These are phyloP conservation scores for Paraphoma chrysanthemicola DNA, from an alignment of 2,329 filamentous ascomycete genomes.

Conservation along the genomic window DNA sequence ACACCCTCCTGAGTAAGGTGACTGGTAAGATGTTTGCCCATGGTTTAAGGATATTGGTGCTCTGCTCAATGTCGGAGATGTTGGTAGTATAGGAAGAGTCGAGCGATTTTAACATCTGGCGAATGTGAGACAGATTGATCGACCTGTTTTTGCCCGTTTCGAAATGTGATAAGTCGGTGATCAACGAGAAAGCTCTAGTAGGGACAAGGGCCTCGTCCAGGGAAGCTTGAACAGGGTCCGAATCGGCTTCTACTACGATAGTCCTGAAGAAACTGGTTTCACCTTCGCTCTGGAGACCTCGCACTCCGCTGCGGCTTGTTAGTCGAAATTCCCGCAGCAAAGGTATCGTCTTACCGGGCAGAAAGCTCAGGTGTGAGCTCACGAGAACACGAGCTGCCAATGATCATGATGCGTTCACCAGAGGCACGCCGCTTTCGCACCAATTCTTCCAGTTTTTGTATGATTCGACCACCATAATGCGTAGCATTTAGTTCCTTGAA, in stretches of 20 bases:
- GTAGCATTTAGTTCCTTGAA: conserved; percentile 78
- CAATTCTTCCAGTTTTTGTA: conserved; percentile 72
- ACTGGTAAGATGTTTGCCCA: conserved; percentile 36
- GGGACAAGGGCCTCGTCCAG: conserved; percentile 19
- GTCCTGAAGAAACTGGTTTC: conserved; percentile 42
- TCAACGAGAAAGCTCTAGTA: conserved; percentile 5
- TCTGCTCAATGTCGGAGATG: conserved; percentile 32
- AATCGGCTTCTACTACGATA: conserved; percentile 39
- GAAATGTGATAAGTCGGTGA: conserved; percentile 12
- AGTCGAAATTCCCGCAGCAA: neutral
- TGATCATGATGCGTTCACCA: conserved; percentile 75
- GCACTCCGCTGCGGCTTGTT: conserved; percentile 44
- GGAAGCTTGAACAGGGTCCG: conserved; percentile 11
- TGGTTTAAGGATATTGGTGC: conserved; percentile 18
- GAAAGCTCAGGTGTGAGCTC: conserved; percentile 54
- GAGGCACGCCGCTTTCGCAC: conserved; percentile 75
- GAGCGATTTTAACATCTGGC: conserved; percentile 64
- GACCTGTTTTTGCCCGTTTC: conserved; percentile 31
- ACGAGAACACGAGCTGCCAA: conserved; percentile 75
- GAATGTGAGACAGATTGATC: conserved; percentile 70
- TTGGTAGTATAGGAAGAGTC: conserved; percentile 41
- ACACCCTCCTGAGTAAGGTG: conserved; percentile 55
- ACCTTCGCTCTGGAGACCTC: conserved; percentile 53
- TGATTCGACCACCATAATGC: conserved; percentile 71
- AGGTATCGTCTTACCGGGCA: conserved; percentile 28